phyloP scores from a whole-genome alignment of 768 basidiomycete genomes.

The Suillus cothurnatus region DNA sequence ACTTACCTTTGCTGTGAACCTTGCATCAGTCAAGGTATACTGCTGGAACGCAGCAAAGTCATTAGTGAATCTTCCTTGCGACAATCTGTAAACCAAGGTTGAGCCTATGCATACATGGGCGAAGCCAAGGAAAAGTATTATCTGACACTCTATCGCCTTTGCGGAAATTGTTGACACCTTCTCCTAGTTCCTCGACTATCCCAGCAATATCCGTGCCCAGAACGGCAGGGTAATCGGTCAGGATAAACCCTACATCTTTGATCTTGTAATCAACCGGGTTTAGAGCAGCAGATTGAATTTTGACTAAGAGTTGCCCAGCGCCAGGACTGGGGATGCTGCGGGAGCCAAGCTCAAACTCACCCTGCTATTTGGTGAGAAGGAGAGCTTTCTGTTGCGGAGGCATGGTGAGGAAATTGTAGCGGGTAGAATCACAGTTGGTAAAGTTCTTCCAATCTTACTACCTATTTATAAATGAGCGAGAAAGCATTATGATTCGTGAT shows the following conservation, averaged over 20 bases:
- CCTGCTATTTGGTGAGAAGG: conserved; percentile 27
- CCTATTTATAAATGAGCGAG: neutral
- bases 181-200: conserved; percentile 41
- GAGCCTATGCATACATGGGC: conserved; percentile 17
- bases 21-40: conserved; percentile 35
- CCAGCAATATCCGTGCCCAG: conserved; percentile 42
- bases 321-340: conserved; percentile 36
- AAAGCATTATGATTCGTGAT: neutral
- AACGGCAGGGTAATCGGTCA: conserved; percentile 38
- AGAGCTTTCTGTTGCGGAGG: conserved; percentile 33
- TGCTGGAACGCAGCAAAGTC: conserved; percentile 42
- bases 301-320: conserved; percentile 43
- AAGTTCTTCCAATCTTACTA: neutral
- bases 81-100: conserved; percentile 29
- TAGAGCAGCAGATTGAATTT: conserved; percentile 40
- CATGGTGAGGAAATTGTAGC: conserved; percentile 16
- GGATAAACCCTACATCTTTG: conserved; percentile 30
- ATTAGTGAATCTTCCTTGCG: conserved; percentile 29
- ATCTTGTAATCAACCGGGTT: conserved; percentile 52
- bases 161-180: conserved; percentile 35
- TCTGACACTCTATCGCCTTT: conserved; percentile 45
- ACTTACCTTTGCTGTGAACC: conserved; percentile 41
- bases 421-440: neutral
- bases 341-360: conserved; percentile 32
- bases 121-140: neutral